These are phyloP conservation scores for Phaeophleospora eucalypticola DNA, from an alignment of 2,329 filamentous ascomycete genomes.

Conservation along the genomic window DNA sequence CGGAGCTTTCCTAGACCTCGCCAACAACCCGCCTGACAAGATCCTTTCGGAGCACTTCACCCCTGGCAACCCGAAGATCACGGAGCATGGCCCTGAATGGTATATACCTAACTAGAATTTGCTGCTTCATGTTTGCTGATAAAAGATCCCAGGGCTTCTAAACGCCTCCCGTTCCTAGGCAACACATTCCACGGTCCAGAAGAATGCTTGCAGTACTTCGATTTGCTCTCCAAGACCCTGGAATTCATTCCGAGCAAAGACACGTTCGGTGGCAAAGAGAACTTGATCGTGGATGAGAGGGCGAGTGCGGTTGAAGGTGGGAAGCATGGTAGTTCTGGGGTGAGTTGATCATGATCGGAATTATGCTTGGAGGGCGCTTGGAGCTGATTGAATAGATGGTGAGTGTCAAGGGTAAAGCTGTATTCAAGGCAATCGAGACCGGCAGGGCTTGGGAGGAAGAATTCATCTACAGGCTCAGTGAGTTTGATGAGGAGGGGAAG, in stretches of 20 bases:
- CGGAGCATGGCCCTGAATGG: constrained; percentile 4
- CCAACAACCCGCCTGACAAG: constrained; percentile 4
- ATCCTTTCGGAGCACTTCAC: constrained; percentile 7
- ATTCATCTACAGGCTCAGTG: constrained; percentile 33
- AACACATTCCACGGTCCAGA: constrained; percentile 3
- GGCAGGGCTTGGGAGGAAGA: constrained; percentile 32
- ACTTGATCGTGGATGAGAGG: constrained; percentile 4
- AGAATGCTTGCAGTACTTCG: constrained; percentile 1
- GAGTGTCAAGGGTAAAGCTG: constrained; percentile 27
- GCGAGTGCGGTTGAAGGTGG: background rate
- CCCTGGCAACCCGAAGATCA: constrained; percentile 1
- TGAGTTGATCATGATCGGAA: too few species aligned
- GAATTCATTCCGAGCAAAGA: constrained; percentile 2
- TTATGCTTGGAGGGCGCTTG: too few species aligned
- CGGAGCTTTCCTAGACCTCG: constrained; percentile 2
- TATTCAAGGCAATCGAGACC: constrained; percentile 30
- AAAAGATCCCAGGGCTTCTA: too few species aligned
- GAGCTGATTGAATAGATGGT: too few species aligned
- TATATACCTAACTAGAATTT: too few species aligned
- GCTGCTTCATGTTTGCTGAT: too few species aligned
- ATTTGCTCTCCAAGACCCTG: background rate
- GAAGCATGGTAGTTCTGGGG: too few species aligned
- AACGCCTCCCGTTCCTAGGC: constrained; percentile 5
- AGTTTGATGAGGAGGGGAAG: constrained; percentile 30
- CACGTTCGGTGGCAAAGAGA: constrained; percentile 2